Conservation (phyloP, 345 rosid genomes). For the Odontarrhena argentea region DNA sequence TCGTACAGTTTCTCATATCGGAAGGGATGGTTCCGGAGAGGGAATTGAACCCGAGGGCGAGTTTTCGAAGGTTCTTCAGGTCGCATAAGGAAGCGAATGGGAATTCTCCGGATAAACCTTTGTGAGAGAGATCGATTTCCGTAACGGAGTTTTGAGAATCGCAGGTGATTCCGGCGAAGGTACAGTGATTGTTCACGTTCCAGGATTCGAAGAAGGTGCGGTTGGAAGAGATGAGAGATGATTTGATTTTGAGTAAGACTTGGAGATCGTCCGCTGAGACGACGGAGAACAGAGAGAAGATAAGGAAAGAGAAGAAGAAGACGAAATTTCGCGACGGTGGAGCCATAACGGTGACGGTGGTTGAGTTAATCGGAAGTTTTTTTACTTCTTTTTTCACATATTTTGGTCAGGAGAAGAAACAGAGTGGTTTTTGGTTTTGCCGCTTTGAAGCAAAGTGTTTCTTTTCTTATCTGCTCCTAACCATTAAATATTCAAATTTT, state of each 20-base stretch:
- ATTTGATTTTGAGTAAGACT: conserved; percentile 50
- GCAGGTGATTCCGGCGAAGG: conserved; percentile 71
- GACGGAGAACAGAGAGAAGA: conserved; percentile 43
- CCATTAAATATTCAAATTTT: conserved; percentile 40
- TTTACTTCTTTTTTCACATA: neutral
- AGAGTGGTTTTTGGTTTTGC: neutral
- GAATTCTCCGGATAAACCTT: conserved; percentile 47
- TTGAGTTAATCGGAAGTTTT: conserved; percentile 8
- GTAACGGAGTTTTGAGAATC: conserved; percentile 46
- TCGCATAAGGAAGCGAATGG: conserved; percentile 61
- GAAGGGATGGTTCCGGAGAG: conserved; percentile 47
- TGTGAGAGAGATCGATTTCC: conserved; percentile 69
- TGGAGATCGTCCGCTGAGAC: conserved; percentile 62
- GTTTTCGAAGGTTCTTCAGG: conserved; percentile 58
- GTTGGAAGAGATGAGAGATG: conserved; percentile 43
- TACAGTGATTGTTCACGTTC: conserved; percentile 43
- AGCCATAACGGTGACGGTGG: conserved; percentile 35
- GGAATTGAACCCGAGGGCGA: conserved; percentile 68
- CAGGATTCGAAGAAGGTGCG: conserved; percentile 54
- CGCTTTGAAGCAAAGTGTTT: conserved; percentile 36
- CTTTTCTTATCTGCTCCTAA: conserved; percentile 21
- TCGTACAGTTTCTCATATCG: conserved; percentile 55
- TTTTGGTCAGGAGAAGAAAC: too few relatives aligned
- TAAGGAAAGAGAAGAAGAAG: conserved; percentile 26
- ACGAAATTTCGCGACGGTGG: neutral